Evolutionary conservation across 2,329 filamentous ascomycete genomes (phyloP).

Genomic region (Microdochium trichocladiopsis): DNA sequence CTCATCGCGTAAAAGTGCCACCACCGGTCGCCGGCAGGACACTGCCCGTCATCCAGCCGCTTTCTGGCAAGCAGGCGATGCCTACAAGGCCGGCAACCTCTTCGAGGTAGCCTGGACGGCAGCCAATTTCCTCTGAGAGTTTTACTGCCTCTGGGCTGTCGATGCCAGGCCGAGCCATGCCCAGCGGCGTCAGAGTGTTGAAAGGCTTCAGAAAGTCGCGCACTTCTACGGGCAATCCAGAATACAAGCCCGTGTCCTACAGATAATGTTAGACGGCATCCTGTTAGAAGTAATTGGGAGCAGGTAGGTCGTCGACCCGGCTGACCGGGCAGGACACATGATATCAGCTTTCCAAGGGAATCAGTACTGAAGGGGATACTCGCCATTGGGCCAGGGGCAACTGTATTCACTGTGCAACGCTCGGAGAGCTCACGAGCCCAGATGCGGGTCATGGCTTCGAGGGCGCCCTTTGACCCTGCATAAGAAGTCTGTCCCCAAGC

Average conservation of each 20-base stretch:
- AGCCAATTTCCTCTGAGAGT: slow-evolving; percentile 5
- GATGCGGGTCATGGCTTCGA: slow-evolving; percentile 56
- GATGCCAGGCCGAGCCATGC: slow-evolving; percentile 4
- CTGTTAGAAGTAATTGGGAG: too few species aligned
- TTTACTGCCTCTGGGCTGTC: slow-evolving; percentile 7
- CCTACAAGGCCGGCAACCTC: slow-evolving; percentile 10
- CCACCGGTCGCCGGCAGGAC: slow-evolving; percentile 10
- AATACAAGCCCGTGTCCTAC: slow-evolving; percentile 21
- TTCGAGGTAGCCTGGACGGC: slow-evolving; percentile 7
- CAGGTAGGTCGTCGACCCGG: too few species aligned
- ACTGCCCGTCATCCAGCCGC: slow-evolving; percentile 9
- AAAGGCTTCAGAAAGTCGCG: neutral
- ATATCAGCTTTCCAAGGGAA: too few species aligned
- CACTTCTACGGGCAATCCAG: neutral
- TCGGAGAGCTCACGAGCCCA: slow-evolving; percentile 53
- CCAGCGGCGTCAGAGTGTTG: neutral
- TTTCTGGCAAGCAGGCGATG: slow-evolving; percentile 8
- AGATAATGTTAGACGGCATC: too few species aligned
- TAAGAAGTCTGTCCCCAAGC: slow-evolving; percentile 49
- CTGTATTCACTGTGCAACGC: slow-evolving; percentile 48
- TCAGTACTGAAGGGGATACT: too few species aligned
- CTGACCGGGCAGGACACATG: too few species aligned
- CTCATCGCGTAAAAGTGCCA: neutral
- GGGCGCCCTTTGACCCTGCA: slow-evolving; percentile 53
- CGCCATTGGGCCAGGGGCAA: slow-evolving; percentile 50